Percentiles rank a stretch among this genome's conserved stretches.
phyloP scores from a whole-genome alignment of 202 grass and related monocot genomes.

The Alloteropsis angusta region DNA sequence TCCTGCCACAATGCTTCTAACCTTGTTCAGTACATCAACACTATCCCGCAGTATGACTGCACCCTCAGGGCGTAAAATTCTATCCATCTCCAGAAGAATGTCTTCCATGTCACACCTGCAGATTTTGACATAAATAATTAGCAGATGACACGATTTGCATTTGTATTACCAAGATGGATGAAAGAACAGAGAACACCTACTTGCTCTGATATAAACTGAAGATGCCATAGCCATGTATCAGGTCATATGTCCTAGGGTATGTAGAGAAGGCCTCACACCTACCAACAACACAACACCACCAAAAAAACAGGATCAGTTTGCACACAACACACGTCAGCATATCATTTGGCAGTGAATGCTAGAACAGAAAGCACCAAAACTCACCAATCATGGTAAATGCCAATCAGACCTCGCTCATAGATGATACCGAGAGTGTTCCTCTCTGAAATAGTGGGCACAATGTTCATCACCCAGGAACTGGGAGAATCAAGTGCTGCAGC shows the following conservation, averaged over 20 bases:
- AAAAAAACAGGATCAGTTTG: constrained; percentile 18
- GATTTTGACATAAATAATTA: constrained; percentile 4
- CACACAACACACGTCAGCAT: constrained; percentile 4
- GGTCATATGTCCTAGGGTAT: constrained; percentile 81
- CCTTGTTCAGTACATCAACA: constrained; percentile 66
- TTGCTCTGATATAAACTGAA: constrained; percentile 78
- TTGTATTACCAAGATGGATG: constrained; percentile 4
- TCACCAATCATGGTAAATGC: constrained; percentile 97
- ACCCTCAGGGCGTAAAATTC: constrained; percentile 82
- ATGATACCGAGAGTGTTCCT: constrained; percentile 62
- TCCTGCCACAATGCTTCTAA: constrained; percentile 40
- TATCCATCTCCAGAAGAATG: constrained; percentile 96
- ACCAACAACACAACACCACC: constrained; percentile 8
- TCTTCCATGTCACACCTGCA: constrained; percentile 62
- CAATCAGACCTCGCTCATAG: constrained; percentile 86
- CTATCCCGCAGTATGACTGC: constrained; percentile 65
- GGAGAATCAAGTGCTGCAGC: constrained; percentile 56
- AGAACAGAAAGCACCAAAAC: constrained; percentile 16
- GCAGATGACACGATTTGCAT: not conserved
- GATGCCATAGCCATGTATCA: constrained; percentile 74
- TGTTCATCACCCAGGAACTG: constrained; percentile 81
- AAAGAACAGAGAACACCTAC: constrained; percentile 40
- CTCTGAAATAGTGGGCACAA: constrained; percentile 60
- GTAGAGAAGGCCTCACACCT: constrained; percentile 92
- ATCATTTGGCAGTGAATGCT: not conserved